Percentiles rank a stretch among this genome's conserved stretches.
Conservation (phyloP, 164 flowering plant species). For the Kalanchoe fedtschenkoi region DNA sequence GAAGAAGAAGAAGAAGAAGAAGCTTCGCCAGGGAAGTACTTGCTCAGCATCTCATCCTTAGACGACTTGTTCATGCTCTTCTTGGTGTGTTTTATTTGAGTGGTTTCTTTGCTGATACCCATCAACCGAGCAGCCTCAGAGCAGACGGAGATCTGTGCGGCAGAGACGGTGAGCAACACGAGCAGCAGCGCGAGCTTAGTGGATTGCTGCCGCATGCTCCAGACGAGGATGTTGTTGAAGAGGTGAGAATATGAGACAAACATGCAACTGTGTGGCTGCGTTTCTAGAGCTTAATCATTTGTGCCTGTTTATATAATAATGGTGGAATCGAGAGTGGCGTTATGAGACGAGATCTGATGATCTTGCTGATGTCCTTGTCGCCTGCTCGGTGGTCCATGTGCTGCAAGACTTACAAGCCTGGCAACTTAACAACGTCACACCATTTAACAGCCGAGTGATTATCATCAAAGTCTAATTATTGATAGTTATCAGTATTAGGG, state of each 20-base stretch:
- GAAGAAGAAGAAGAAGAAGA: no score
- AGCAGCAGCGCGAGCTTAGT: neutral
- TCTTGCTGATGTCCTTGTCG: neutral
- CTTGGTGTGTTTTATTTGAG: neutral
- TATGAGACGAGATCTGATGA: neutral
- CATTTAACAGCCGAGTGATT: neutral
- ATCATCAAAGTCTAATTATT: neutral
- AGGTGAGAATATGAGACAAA: neutral
- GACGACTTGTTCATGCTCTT: neutral
- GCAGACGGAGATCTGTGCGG: neutral
- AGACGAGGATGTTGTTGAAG: no score
- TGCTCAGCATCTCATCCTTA: neutral
- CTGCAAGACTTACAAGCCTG: neutral
- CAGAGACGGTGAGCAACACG: neutral
- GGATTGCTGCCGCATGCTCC: neutral
- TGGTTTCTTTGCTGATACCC: neutral
- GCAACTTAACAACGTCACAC: neutral
- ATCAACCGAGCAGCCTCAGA: neutral
- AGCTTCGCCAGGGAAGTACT: neutral
- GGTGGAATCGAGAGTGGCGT: no score
- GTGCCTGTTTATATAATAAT: neutral
- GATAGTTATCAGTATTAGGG: neutral
- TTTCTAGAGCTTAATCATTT: neutral
- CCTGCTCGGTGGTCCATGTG: constrained; percentile 1
- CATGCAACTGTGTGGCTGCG: no score